Conservation (phyloP, 1,139 yeast genomes). For the Eremothecium sinecaudum region DNA sequence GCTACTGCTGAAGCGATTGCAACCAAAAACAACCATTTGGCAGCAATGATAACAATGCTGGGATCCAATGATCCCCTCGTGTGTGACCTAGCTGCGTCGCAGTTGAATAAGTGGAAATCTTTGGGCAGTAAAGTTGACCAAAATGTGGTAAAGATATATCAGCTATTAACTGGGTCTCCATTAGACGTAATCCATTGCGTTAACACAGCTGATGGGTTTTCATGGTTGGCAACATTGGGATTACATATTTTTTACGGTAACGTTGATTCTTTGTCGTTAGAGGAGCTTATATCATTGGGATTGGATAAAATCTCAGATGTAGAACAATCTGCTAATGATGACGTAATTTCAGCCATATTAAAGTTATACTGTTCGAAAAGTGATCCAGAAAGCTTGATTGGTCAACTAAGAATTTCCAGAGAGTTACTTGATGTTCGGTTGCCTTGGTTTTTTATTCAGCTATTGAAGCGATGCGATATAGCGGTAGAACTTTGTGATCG, state of each 20-base stretch:
- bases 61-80: conserved; percentile 61
- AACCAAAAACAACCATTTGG: conserved; percentile 55
- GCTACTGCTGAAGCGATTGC: conserved; percentile 57
- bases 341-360: conserved; percentile 32
- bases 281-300: conserved; percentile 32
- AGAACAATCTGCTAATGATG: conserved; percentile 22
- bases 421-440: conserved; percentile 32
- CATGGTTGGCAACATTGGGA: conserved; percentile 61
- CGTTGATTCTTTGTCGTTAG: conserved; percentile 32
- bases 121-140: conserved; percentile 21
- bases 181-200: conserved; percentile 24
- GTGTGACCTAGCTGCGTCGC: conserved; percentile 45
- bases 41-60: conserved; percentile 57
- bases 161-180: conserved; percentile 53
- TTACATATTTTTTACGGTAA: conserved; percentile 54
- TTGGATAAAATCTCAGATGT: conserved; percentile 17
- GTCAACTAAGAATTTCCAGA: conserved; percentile 14
- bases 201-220: conserved; percentile 38
- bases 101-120: conserved; percentile 56
- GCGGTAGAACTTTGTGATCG: conserved; percentile 34
- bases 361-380: conserved; percentile 37
- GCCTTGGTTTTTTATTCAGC: conserved; percentile 49
- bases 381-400: conserved; percentile 22
- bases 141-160: conserved; percentile 49
- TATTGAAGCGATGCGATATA: conserved; percentile 30